Base-by-base conservation (phyloP, 345 rosid species). In the Populus davidiana region DNA sequence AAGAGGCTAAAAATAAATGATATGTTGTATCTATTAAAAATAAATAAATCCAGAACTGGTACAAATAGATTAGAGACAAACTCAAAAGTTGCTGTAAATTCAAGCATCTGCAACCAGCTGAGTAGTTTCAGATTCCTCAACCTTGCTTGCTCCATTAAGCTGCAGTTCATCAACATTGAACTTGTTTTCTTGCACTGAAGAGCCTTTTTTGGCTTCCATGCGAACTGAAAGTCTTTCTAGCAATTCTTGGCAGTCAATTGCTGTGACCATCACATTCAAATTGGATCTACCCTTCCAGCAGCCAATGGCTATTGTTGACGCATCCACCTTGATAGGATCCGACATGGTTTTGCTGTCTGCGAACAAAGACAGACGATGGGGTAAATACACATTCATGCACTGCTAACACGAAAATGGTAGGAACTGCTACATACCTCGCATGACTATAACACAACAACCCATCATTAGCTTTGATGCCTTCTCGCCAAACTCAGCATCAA, bases 201-300 rank as follows among this genome's bases (percentile, higher is more conserved):
- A 64, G 49, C 39, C 84, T n/a, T 81, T 33, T 41, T 39, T 69
- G 9, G 82, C 72, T 25, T 83, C 90, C 81, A 80, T 70, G n/a
- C 86, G 86, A 18, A 71, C 81, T 41, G 85, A 73, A 79, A 93
- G 93, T 81, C 94, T 91, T 83, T 87, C 90, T 50, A 85, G 82
- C 84, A 93, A 85, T 84, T 96, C 93, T 79, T 91, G 87, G 87
- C 97, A 90, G 81, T 92, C 98, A 5, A 89, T 79, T 35, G 94
- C 90, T 1, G 97, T 88, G 52, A 91, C 99, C 99, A 96, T 90
- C 75, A 92, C 93, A 67, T 86, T 91, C 84, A 92, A 83, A 80
- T 90, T 89, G 25, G 87, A 86, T 83, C 86, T 86, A 10, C 99
- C 98, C 84, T 83, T 94, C 99, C 98, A 92, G 86, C 99, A 94